Evolutionary conservation across 2,329 filamentous ascomycete species (phyloP).

Genomic region (Aspergillus sp.): DNA sequence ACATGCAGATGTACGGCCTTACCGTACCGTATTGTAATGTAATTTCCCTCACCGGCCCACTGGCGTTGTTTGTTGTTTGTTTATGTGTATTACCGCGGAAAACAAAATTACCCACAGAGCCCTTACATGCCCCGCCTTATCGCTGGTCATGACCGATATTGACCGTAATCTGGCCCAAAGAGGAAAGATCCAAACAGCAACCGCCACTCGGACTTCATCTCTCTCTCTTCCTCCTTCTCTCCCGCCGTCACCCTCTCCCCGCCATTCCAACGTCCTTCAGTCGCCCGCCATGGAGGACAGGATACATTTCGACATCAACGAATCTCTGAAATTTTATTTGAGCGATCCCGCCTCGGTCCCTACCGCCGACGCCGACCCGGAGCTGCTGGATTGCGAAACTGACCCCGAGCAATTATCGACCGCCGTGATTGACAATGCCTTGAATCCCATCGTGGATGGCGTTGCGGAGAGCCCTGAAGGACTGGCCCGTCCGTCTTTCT

Average conservation of each 20-base stretch:
- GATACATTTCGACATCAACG: constrained; percentile 87
- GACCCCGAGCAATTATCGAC: constrained; percentile 76
- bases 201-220: constrained; percentile 8
- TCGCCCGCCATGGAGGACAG: constrained; percentile 51
- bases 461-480: constrained; percentile 87
- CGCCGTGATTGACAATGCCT: constrained; percentile 67
- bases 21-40: too few species aligned
- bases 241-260: constrained; percentile 4
- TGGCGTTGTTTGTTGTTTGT: too few species aligned
- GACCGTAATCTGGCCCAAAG: constrained; percentile 6
- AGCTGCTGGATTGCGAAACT: constrained; percentile 83
- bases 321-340: constrained; percentile 93
- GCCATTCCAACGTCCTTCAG: constrained; percentile 5
- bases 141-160: background rate
- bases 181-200: constrained; percentile 22
- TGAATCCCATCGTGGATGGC: constrained; percentile 88
- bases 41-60: too few species aligned
- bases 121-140: too few species aligned
- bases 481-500: constrained; percentile 64
- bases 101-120: too few species aligned
- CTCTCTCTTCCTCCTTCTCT: constrained; percentile 10
- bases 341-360: constrained; percentile 77
- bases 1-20: too few species aligned
- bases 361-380: constrained; percentile 74
- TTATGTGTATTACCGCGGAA: too few species aligned